Percentiles rank a stretch among this genome's conserved stretches.
These are phyloP conservation scores for Taxawa tesnikishii DNA, from an alignment of 2,329 filamentous ascomycete species.

Conservation along the genomic window DNA sequence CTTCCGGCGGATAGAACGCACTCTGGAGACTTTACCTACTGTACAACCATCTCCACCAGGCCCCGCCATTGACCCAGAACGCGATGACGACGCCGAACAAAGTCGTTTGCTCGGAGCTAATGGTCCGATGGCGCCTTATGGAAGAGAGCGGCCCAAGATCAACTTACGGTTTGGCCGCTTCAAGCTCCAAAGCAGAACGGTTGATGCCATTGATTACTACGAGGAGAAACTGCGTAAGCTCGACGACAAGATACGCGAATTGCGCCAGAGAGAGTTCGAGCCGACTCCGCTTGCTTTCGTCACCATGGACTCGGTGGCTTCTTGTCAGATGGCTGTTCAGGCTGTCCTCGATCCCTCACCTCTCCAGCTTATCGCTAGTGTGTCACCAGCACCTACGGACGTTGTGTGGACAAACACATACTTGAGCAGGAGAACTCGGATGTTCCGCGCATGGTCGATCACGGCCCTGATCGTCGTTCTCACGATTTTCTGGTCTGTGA, in stretches of 20 bases:
- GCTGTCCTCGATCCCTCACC: slow-evolving; percentile 86
- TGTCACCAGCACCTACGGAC: slow-evolving; percentile 78
- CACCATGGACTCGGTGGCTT: slow-evolving; percentile 91
- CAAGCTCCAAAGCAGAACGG: slow-evolving; percentile 55
- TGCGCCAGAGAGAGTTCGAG: slow-evolving; percentile 63
- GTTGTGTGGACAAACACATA: slow-evolving; percentile 97
- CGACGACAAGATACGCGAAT: slow-evolving; percentile 59
- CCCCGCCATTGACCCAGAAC: slow-evolving; percentile 11
- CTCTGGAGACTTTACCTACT: slow-evolving; percentile 36
- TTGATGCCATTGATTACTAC: slow-evolving; percentile 92
- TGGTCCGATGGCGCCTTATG: slow-evolving; percentile 28
- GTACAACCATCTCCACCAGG: slow-evolving; percentile 31
- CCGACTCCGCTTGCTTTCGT: slow-evolving; percentile 84
- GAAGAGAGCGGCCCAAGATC: slow-evolving; percentile 48
- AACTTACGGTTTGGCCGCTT: slow-evolving; percentile 71
- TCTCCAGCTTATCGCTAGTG: slow-evolving; percentile 69
- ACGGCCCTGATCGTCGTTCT: slow-evolving; percentile 73
- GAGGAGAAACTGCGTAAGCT: slow-evolving; percentile 70
- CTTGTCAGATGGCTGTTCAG: slow-evolving; percentile 90
- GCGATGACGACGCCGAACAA: slow-evolving; percentile 39
- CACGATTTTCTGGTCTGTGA: slow-evolving; percentile 77
- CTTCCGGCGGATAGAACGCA: slow-evolving; percentile 37
- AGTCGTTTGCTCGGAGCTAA: slow-evolving; percentile 45
- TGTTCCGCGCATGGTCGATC: slow-evolving; percentile 69
- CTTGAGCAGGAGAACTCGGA: slow-evolving; percentile 57